These are phyloP conservation scores for Pholiota adiposa DNA, from an alignment of 1,284 basidiomycete species.

Conservation along the genomic window DNA sequence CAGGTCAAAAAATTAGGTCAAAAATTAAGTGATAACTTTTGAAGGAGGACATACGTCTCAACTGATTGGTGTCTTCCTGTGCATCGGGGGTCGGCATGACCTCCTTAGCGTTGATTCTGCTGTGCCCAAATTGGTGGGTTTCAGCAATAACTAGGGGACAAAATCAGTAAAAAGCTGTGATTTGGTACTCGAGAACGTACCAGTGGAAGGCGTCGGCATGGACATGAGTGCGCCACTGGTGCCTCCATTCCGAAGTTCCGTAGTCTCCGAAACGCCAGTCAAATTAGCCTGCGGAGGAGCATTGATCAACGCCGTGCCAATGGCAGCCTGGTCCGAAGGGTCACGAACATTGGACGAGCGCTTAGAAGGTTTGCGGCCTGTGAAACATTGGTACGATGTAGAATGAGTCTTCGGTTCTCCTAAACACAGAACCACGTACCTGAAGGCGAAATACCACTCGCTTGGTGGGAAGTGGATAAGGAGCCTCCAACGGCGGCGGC, in stretches of 20 bases:
- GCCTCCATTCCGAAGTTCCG: no score
- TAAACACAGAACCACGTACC: no score
- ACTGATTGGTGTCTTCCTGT: slow-evolving; percentile 28
- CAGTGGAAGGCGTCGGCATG: no score
- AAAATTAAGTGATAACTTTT: background rate
- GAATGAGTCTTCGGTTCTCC: no score
- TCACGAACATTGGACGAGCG: no score
- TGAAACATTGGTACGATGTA: no score
- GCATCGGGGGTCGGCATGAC: slow-evolving; percentile 26
- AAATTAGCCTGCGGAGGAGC: background rate
- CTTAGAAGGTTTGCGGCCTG: no score
- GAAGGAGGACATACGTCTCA: slow-evolving; percentile 26
- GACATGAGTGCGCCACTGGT: no score
- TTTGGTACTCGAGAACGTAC: background rate
- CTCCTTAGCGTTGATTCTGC: slow-evolving; percentile 19
- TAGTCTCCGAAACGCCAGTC: background rate
- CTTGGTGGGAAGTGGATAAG: slow-evolving; percentile 24
- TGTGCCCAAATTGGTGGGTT: slow-evolving; percentile 23
- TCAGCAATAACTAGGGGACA: slow-evolving; percentile 16
- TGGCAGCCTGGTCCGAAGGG: no score
- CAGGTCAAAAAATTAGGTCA: background rate
- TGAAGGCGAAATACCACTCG: background rate
- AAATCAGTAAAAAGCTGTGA: background rate
- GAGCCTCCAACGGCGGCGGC: slow-evolving; percentile 28
- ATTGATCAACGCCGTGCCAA: no score